phyloP scores from a whole-genome alignment of 164 flowering plant genomes.

The Magnolia changhungtana region DNA sequence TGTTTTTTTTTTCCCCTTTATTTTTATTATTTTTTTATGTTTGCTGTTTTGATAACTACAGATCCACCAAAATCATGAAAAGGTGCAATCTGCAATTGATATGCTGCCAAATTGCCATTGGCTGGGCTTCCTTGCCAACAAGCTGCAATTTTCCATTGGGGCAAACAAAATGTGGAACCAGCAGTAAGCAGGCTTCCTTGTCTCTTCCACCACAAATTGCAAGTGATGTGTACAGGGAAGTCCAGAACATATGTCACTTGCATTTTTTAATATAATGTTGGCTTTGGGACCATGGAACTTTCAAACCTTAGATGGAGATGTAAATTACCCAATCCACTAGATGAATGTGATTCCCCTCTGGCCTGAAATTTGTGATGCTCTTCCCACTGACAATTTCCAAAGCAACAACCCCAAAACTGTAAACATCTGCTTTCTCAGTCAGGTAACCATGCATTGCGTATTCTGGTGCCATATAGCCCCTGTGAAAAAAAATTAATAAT shows the following conservation, averaged over 20 bases:
- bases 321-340: constrained; percentile 58
- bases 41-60: background rate
- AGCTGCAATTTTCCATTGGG: background rate
- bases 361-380: constrained; percentile 44
- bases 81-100: background rate
- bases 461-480: constrained; percentile 68
- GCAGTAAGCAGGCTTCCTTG: too few relatives aligned
- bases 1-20: too few relatives aligned
- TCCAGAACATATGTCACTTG: background rate
- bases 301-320: background rate
- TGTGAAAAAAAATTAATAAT: constrained; percentile 13
- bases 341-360: constrained; percentile 38
- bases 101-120: background rate
- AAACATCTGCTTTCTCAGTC: constrained; percentile 68
- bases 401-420: constrained; percentile 56
- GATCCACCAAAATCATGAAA: too few relatives aligned
- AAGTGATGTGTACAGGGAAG: background rate
- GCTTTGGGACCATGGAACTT: too few relatives aligned
- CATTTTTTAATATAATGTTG: too few relatives aligned
- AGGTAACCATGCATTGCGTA: constrained; percentile 69
- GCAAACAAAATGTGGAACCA: too few relatives aligned
- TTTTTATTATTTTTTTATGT: too few relatives aligned
- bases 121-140: background rate
- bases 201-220: too few relatives aligned
- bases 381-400: constrained; percentile 61